These are phyloP conservation scores for Apiospora arundinis DNA, from an alignment of 2,329 filamentous ascomycete genomes.

Conservation along the genomic window DNA sequence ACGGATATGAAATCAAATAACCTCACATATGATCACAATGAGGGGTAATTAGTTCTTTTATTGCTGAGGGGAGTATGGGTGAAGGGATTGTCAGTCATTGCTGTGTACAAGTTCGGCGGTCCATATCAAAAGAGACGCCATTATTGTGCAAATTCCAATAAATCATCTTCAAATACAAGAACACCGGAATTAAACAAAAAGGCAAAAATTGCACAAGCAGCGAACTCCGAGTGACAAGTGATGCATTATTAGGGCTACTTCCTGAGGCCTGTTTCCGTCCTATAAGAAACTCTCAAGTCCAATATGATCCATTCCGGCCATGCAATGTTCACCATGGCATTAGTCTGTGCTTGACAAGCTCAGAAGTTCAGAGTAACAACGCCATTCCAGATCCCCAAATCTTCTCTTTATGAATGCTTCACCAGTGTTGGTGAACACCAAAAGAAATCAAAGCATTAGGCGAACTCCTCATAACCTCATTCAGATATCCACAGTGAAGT, in stretches of 20 bases:
- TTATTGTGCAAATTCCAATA: background rate
- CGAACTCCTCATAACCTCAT: background rate
- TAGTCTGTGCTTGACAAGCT: background rate
- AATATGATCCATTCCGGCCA: conserved; percentile 24
- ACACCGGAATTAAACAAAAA: background rate
- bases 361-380: background rate
- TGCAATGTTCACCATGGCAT: background rate
- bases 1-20: background rate
- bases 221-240: conserved; percentile 19
- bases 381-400: background rate
- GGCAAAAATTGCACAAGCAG: background rate
- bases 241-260: conserved; percentile 32
- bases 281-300: conserved; percentile 33
- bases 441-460: conserved; percentile 3
- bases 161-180: background rate
- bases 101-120: background rate
- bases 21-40: background rate
- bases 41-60: background rate
- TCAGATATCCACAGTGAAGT: background rate
- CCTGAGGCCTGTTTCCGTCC: conserved; percentile 31
- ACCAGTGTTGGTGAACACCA: background rate
- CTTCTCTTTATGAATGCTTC: background rate
- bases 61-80: background rate
- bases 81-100: background rate
- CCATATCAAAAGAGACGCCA: background rate